Evolutionary conservation across 2,329 filamentous ascomycete genomes (phyloP), one percentile per base, ranked within the genome.

Genomic region (Pseudogymnoascus sp.): DNA sequence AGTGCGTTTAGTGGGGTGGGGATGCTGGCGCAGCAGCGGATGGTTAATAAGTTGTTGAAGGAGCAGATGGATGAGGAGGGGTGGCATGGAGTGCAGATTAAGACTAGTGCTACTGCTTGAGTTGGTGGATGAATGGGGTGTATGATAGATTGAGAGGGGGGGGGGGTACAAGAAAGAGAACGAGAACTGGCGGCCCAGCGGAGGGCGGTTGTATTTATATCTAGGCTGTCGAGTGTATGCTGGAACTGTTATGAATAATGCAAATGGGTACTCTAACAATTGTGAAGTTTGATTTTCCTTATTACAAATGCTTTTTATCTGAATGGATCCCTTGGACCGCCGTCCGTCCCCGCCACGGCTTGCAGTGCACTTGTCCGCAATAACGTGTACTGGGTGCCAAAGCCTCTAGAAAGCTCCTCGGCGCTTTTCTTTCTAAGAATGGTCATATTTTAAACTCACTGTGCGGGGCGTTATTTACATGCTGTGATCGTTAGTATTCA

Each of bases 1-100:
- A 80, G 85, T 55, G 81, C 80, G 69, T 95, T 95, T 75, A 80
- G 81, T 61, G 91, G 90, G 55, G 74, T 85, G 68, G 81, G 79
- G 59, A 85, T 92, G 73, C 82, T 95, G 65, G 90, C 90, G 80
- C 90, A 94, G 78, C 90, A 94, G 76, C 81, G 89, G 64, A 80
- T 93, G 76, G 90, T 95, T 60, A 93, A 93, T 71, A 78, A 83
- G 19, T 82, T 88, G 16, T 78, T 95, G 31, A 85, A 83, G 3
- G 89, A 92, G 61, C 31, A 37, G 19, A 59, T 59, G 55, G 80
- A 91, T 74, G 85, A 94, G 70, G 90, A 90, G 78, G 77, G 78
- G 39, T 94, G 91, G 90, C 90, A 95, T 74, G 90, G 91, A 7
- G 81, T 94, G 64, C 90, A 93, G 77, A 78, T 95, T 69, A 86